Evolutionary conservation across 345 rosid genomes (phyloP).

Genomic region (Corchorus capsularis): DNA sequence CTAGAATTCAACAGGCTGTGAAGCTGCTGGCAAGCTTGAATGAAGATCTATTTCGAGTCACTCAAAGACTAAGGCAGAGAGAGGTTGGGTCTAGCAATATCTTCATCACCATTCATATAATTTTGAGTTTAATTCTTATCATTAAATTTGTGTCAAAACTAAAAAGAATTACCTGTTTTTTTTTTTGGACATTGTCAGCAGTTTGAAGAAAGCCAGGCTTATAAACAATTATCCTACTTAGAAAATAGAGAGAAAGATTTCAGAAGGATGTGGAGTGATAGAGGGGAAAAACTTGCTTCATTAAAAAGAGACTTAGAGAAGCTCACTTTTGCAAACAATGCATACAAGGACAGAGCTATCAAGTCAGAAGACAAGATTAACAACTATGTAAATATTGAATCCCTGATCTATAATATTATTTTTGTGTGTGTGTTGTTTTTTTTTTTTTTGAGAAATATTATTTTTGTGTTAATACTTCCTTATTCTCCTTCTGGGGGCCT

Average conservation of each 20-base stretch:
- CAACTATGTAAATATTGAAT: constrained; percentile 11
- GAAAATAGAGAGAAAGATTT: neutral
- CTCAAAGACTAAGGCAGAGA: neutral
- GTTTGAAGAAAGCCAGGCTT: neutral
- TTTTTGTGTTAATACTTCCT: neutral
- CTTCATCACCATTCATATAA: too few species aligned
- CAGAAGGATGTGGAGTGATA: neutral
- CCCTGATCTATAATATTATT: too few species aligned
- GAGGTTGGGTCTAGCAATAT: neutral
- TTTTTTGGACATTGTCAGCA: neutral
- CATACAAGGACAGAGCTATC: constrained; percentile 6
- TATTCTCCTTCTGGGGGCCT: neutral
- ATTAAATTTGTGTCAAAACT: neutral
- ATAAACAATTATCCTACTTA: neutral
- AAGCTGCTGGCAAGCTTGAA: neutral
- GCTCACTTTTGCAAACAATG: constrained; percentile 14
- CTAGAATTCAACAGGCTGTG: neutral
- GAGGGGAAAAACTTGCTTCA: neutral
- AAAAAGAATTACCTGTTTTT: neutral
- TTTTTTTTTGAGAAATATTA: too few species aligned
- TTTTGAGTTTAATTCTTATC: too few species aligned
- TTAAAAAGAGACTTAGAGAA: constrained; percentile 10
- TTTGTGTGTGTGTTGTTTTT: too few species aligned
- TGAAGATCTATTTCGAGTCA: neutral
- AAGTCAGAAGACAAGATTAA: neutral